phyloP scores from a whole-genome alignment of 345 rosid genomes.

The Boechera stricta region DNA sequence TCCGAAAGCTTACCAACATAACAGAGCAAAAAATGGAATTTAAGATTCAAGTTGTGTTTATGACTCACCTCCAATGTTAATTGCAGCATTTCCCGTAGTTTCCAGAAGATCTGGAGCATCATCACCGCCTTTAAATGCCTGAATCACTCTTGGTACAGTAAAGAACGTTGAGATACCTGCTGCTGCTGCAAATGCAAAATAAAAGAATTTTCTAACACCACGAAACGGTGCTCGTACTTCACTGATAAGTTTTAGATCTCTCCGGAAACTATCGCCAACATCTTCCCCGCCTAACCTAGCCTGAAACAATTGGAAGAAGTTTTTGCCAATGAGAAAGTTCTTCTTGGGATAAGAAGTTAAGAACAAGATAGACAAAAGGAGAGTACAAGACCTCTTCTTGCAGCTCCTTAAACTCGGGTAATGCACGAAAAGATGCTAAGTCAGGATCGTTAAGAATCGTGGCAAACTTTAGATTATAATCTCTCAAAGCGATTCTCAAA shows the following conservation, averaged over 20 bases:
- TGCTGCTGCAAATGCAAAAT: constrained; percentile 80
- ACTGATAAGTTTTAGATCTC: constrained; percentile 94
- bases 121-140: constrained; percentile 74
- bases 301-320: constrained; percentile 46
- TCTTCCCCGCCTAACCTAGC: constrained; percentile 97
- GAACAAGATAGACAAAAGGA: not conserved
- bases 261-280: constrained; percentile 78
- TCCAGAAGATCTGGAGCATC: constrained; percentile 80
- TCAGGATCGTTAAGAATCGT: constrained; percentile 96
- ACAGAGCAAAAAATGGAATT: constrained; percentile 29
- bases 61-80: constrained; percentile 82
- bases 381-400: constrained; percentile 79
- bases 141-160: constrained; percentile 80
- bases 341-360: constrained; percentile 10
- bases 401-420: constrained; percentile 90
- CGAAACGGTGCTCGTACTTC: constrained; percentile 99
- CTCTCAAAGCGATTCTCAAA: constrained; percentile 78
- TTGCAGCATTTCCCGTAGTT: constrained; percentile 81
- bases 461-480: constrained; percentile 88
- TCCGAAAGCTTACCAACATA: constrained; percentile 63
- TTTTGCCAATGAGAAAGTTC: not conserved
- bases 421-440: constrained; percentile 89
- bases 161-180: constrained; percentile 90
- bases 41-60: constrained; percentile 3
- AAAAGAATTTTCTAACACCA: constrained; percentile 84